These are phyloP conservation scores for Pestalotiopsis sp. DNA, from an alignment of 2,329 filamentous ascomycete species.

Conservation along the genomic window DNA sequence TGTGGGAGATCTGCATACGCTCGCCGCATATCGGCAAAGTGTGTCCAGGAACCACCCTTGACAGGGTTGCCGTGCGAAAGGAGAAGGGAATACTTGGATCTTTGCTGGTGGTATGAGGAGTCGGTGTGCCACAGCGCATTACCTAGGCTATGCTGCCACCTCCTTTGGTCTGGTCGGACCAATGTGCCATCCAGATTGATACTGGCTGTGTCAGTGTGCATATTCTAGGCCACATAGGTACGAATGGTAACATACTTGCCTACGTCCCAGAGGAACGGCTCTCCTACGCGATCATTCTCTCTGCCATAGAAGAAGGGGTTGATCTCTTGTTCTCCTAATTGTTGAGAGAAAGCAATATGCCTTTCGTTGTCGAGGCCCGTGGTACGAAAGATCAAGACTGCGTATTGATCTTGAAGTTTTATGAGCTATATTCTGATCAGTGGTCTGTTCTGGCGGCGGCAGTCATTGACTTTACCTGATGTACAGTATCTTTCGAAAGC, in stretches of 20 bases:
- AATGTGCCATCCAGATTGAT: conserved; percentile 17
- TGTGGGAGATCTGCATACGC: conserved; percentile 25
- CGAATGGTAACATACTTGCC: conserved; percentile 17
- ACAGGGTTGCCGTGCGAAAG: conserved; percentile 20
- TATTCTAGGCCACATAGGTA: neutral
- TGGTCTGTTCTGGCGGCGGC: neutral
- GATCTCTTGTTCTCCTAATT: conserved; percentile 26
- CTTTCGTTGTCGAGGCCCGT: conserved; percentile 25
- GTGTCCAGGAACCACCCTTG: conserved; percentile 22
- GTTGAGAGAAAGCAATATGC: conserved; percentile 26
- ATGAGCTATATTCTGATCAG: conserved; percentile 20
- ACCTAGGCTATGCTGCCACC: conserved; percentile 27
- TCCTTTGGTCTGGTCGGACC: conserved; percentile 21
- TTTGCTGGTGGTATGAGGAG: conserved; percentile 29
- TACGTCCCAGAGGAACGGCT: conserved; percentile 26
- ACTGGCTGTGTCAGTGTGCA: neutral
- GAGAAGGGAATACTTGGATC: conserved; percentile 29
- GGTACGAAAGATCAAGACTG: conserved; percentile 24
- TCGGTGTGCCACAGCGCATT: conserved; percentile 32
- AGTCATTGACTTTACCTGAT: neutral
- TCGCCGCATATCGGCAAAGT: conserved; percentile 24
- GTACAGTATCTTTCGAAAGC: neutral
- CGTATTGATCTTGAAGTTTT: conserved; percentile 25
- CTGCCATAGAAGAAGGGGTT: conserved; percentile 27
- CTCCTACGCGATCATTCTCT: conserved; percentile 27